Evolutionary conservation across 768 basidiomycete genomes (phyloP).

Genomic region (Galerina marginata): DNA sequence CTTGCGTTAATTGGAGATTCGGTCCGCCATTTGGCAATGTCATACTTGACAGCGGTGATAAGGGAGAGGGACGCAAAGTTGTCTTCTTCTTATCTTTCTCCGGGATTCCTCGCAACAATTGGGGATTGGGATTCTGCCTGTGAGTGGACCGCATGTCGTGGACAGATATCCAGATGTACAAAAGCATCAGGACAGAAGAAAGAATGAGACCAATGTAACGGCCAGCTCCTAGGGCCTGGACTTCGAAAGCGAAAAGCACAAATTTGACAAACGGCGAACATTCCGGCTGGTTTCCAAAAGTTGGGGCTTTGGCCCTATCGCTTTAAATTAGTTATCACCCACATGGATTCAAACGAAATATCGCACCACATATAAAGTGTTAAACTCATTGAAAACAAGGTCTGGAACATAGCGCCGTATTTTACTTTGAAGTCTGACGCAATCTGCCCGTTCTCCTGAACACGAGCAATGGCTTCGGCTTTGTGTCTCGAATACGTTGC

Average conservation of each 20-base stretch:
- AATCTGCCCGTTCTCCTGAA: slow-evolving; percentile 26
- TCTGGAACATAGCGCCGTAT: slow-evolving; percentile 44
- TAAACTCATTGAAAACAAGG: slow-evolving; percentile 41
- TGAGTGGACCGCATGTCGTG: slow-evolving; percentile 36
- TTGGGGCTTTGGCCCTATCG: slow-evolving; percentile 34
- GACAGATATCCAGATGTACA: slow-evolving; percentile 38
- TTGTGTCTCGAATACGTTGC: slow-evolving; percentile 44
- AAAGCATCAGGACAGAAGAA: slow-evolving; percentile 33
- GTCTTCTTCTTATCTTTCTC: neutral
- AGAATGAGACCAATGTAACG: slow-evolving; percentile 36
- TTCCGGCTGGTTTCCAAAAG: slow-evolving; percentile 31
- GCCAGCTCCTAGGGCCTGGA: slow-evolving; percentile 36
- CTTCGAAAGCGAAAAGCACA: slow-evolving; percentile 38
- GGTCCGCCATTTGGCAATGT: neutral
- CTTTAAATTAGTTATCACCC: neutral
- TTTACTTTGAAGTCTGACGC: slow-evolving; percentile 39
- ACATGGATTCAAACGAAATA: neutral
- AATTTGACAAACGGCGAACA: slow-evolving; percentile 39
- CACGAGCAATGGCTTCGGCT: slow-evolving; percentile 2
- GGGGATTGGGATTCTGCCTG: neutral
- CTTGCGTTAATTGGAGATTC: neutral
- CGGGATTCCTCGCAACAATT: neutral
- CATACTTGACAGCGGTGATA: slow-evolving; percentile 2
- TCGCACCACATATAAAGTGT: slow-evolving; percentile 45
- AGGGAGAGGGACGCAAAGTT: neutral